These are phyloP conservation scores for Pythium periplocum DNA, from an alignment of 352 stramenopile genomes.

Conservation along the genomic window DNA sequence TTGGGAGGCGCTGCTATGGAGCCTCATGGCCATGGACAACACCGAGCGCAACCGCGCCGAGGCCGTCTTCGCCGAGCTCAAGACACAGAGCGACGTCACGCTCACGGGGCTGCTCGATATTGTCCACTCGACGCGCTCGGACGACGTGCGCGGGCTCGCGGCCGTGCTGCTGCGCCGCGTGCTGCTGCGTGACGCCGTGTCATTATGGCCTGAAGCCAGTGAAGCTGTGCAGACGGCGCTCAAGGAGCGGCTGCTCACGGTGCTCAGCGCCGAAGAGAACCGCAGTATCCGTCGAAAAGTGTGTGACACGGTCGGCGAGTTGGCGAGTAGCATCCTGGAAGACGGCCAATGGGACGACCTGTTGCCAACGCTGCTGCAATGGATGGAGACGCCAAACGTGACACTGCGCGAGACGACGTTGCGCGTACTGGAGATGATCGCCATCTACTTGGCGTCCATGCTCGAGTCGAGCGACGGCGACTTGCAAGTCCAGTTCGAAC, in stretches of 20 bases:
- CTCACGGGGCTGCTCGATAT: slow-evolving; percentile 50
- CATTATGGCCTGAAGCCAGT: slow-evolving; percentile 62
- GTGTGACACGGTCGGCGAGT: slow-evolving; percentile 78
- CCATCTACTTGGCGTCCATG: slow-evolving; percentile 58
- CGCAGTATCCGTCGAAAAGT: slow-evolving; percentile 78
- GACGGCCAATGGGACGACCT: slow-evolving; percentile 77
- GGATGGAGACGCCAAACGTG: slow-evolving; percentile 37
- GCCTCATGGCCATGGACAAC: slow-evolving; percentile 72
- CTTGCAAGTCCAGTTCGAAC: slow-evolving; percentile 28
- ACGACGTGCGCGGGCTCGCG: slow-evolving; percentile 68
- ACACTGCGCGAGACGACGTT: slow-evolving; percentile 65
- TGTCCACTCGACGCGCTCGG: slow-evolving; percentile 45
- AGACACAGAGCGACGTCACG: slow-evolving; percentile 50
- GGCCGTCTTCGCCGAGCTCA: slow-evolving; percentile 52
- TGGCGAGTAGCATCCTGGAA: slow-evolving; percentile 74
- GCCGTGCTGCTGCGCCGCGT: slow-evolving; percentile 74
- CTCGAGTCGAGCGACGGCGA: slow-evolving; percentile 28
- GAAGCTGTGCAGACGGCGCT: slow-evolving; percentile 34
- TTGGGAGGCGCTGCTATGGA: slow-evolving; percentile 68
- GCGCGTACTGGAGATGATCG: slow-evolving; percentile 77
- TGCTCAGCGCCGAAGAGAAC: slow-evolving; percentile 58
- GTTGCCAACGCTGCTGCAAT: slow-evolving; percentile 62
- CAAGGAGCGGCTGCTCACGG: slow-evolving; percentile 58
- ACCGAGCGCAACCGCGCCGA: slow-evolving; percentile 61
- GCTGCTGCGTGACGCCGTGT: slow-evolving; percentile 70